Percentiles rank a stretch among this genome's conserved stretches.
Conservation (phyloP, 169 alveolate genomes). For the Toxoplasma gondii region DNA sequence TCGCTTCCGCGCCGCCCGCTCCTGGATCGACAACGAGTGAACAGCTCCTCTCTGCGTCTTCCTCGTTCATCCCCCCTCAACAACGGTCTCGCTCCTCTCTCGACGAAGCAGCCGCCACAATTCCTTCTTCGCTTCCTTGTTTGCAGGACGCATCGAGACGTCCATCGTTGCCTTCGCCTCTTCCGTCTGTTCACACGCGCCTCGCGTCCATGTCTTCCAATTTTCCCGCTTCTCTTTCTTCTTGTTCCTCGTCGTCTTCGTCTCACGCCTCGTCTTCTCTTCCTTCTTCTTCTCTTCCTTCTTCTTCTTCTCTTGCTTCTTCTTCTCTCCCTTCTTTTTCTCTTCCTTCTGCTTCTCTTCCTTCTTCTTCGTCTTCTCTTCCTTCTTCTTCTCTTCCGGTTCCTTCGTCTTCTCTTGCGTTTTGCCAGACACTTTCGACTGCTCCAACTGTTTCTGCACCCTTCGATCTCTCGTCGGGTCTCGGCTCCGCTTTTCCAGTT, state of each 20-base stretch:
- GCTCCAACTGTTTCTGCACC: too few relatives aligned
- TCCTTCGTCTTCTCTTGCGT: too few relatives aligned
- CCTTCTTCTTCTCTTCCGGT: not conserved
- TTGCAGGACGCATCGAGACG: not conserved
- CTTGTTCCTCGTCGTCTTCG: not conserved
- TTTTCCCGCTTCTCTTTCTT: not conserved
- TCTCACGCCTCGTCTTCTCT: not conserved
- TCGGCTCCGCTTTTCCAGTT: too few relatives aligned
- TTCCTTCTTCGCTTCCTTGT: not conserved
- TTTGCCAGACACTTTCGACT: too few relatives aligned
- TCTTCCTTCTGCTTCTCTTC: not conserved
- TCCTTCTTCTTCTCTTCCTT: not conserved
- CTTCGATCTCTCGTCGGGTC: too few relatives aligned
- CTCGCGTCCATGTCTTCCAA: not conserved
- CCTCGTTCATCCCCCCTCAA: not conserved
- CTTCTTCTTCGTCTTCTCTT: not conserved
- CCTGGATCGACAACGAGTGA: too few relatives aligned
- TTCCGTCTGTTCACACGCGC: not conserved
- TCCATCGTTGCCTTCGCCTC: not conserved
- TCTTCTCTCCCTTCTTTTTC: not conserved
- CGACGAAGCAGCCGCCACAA: not conserved
- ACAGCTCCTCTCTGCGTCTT: not conserved
- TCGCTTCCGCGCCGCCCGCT: too few relatives aligned
- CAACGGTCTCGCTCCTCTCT: not conserved
- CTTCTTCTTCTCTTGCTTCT: not conserved